Conservation (phyloP, 148 eudicot species). For the Vaccinium myrtillus region DNA sequence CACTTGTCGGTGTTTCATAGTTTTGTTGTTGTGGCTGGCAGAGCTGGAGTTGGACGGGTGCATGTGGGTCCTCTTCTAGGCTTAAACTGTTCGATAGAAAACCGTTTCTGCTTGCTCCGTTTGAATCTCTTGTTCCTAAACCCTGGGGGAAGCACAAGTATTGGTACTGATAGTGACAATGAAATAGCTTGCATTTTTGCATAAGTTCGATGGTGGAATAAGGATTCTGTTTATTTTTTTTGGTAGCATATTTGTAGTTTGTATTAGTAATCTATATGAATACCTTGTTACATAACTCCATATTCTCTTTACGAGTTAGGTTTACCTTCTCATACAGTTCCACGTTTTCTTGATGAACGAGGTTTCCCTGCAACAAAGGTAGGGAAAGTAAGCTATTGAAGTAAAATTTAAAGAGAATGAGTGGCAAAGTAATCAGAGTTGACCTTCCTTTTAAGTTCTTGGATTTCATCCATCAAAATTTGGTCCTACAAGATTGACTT, state of each 20-base stretch:
- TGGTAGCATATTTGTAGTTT: not conserved
- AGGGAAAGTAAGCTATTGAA: slow-evolving; percentile 21
- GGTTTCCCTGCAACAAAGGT: slow-evolving; percentile 42
- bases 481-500: slow-evolving; percentile 46
- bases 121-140: slow-evolving; percentile 30
- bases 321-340: slow-evolving; percentile 27
- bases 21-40: slow-evolving; percentile 39
- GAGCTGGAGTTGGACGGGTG: slow-evolving; percentile 35
- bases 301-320: not conserved
- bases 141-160: slow-evolving; percentile 32
- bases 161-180: not conserved
- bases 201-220: not conserved
- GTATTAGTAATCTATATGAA: not conserved
- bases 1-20: slow-evolving; percentile 12
- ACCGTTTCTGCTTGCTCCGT: slow-evolving; percentile 22
- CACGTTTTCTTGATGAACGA: slow-evolving; percentile 65
- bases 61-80: slow-evolving; percentile 31
- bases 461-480: slow-evolving; percentile 53
- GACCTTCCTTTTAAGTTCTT: slow-evolving; percentile 63
- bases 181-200: not conserved
- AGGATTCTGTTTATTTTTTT: not conserved
- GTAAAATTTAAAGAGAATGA: not conserved
- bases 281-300: slow-evolving; percentile 47
- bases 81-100: slow-evolving; percentile 23
- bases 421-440: slow-evolving; percentile 1